Evolutionary conservation across 1,139 yeast species (phyloP).

Genomic region (Kurtzmaniella quercitrusa): DNA sequence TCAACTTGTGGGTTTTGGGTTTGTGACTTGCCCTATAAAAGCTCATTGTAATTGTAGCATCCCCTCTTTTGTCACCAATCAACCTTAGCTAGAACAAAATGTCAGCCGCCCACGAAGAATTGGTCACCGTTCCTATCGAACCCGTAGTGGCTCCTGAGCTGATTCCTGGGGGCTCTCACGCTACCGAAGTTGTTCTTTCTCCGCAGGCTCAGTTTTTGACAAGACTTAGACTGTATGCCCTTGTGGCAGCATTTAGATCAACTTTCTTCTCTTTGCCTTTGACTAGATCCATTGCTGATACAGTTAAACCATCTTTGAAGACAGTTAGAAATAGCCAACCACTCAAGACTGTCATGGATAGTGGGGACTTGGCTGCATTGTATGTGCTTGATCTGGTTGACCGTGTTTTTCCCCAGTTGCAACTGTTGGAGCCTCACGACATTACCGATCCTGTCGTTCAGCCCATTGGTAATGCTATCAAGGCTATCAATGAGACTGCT

Average conservation of each 20-base stretch:
- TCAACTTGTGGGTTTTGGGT: too few relatives aligned
- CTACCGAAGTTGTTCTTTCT: neutral
- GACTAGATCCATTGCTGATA: constrained; percentile 11
- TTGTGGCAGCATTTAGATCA: constrained; percentile 17
- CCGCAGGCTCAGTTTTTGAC: constrained; percentile 12
- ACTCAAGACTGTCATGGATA: constrained; percentile 19
- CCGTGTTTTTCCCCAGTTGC: constrained; percentile 27
- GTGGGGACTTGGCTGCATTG: constrained; percentile 29
- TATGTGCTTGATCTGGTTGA: constrained; percentile 33
- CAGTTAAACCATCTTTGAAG: constrained; percentile 15
- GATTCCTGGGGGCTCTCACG: neutral
- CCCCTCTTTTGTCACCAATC: too few relatives aligned
- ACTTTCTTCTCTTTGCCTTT: constrained; percentile 18
- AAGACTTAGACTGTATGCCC: constrained; percentile 24
- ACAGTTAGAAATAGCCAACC: constrained; percentile 22
- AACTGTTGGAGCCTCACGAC: constrained; percentile 35
- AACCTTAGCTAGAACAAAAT: too few relatives aligned
- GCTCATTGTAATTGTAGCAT: too few relatives aligned
- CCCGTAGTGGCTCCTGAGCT: neutral
- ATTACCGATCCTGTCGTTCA: constrained; percentile 39
- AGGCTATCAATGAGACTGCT: constrained; percentile 26
- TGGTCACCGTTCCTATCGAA: constrained; percentile 1
- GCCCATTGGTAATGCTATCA: constrained; percentile 34
- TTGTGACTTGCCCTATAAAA: too few relatives aligned
- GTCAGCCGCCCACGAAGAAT: neutral